Evolutionary conservation across 2,329 filamentous ascomycete genomes (phyloP).

Genomic region (Talaromyces sp.): DNA sequence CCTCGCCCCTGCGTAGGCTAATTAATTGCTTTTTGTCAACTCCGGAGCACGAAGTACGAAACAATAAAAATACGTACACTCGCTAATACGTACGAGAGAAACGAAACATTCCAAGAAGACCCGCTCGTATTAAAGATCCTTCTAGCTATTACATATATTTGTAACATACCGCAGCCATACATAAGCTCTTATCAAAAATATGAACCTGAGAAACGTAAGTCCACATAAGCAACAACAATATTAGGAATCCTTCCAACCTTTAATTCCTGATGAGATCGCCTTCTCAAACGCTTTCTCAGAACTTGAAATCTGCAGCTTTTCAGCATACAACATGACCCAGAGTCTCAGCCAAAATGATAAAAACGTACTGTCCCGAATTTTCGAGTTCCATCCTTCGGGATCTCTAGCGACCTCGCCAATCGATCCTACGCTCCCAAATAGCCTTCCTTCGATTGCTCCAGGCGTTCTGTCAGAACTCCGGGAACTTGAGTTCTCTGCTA

Average conservation of each 20-base stretch:
- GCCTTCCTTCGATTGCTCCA: not conserved
- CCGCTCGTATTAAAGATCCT: not conserved
- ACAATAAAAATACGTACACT: not conserved
- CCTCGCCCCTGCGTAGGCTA: not conserved
- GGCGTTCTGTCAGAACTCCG: not conserved
- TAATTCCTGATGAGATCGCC: not conserved
- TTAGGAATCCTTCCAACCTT: not conserved
- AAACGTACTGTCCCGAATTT: not conserved
- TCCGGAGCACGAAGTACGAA: not conserved
- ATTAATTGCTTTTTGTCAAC: too few species aligned
- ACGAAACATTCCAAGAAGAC: not conserved
- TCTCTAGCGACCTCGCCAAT: not conserved
- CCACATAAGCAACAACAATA: not conserved
- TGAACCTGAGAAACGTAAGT: not conserved
- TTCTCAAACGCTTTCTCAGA: not conserved
- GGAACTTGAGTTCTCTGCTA: not conserved
- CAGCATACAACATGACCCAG: conserved; percentile 15
- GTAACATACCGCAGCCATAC: not conserved
- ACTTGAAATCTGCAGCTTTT: not conserved
- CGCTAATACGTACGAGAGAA: not conserved
- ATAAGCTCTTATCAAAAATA: not conserved
- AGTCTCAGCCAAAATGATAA: not conserved
- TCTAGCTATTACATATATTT: not conserved
- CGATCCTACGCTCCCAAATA: not conserved
- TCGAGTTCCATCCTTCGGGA: not conserved